A percentile compares a stretch with the other conserved stretches of the same genome.
phyloP scores from a whole-genome alignment of 805 yeast species.

The Komagataella pastoris region DNA sequence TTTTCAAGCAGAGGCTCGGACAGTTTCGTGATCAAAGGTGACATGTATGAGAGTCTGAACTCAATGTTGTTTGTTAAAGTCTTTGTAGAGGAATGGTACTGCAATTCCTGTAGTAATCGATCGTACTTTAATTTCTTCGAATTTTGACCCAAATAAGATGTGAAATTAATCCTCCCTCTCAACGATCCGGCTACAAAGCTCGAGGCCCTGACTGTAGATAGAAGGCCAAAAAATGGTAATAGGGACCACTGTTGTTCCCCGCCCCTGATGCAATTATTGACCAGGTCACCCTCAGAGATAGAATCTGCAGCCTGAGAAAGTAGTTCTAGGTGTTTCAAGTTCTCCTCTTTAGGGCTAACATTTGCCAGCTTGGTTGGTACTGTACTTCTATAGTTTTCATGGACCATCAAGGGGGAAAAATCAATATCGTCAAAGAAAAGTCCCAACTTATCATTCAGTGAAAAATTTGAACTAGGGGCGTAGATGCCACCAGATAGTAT shows the following conservation, averaged over 20 bases:
- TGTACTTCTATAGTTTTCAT: conserved; percentile 76
- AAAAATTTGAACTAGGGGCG: conserved; percentile 33
- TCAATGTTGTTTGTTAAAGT: conserved; percentile 68
- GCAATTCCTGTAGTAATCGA: conserved; percentile 74
- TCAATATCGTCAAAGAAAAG: conserved; percentile 90
- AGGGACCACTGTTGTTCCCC: conserved; percentile 91
- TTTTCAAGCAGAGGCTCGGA: conserved; percentile 40
- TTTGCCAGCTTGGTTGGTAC: conserved; percentile 28
- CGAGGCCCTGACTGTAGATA: conserved; percentile 77
- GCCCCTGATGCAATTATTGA: conserved; percentile 73
- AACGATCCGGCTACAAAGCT: conserved; percentile 61
- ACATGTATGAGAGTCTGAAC: conserved; percentile 64
- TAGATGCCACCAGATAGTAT: conserved; percentile 50
- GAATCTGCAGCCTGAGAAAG: conserved; percentile 76
- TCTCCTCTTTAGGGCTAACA: conserved; percentile 16
- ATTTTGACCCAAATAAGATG: conserved; percentile 83
- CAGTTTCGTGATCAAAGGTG: conserved; percentile 44
- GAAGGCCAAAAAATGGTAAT: conserved; percentile 79
- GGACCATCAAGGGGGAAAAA: conserved; percentile 90
- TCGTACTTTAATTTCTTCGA: conserved; percentile 70
- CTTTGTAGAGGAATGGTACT: conserved; percentile 72
- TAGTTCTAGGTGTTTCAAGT: conserved; percentile 41
- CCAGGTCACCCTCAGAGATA: conserved; percentile 73
- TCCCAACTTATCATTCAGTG: conserved; percentile 72
- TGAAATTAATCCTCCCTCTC: conserved; percentile 60